Conservation (phyloP, 352 stramenopile genomes). For the Phytopythium helicoides region DNA sequence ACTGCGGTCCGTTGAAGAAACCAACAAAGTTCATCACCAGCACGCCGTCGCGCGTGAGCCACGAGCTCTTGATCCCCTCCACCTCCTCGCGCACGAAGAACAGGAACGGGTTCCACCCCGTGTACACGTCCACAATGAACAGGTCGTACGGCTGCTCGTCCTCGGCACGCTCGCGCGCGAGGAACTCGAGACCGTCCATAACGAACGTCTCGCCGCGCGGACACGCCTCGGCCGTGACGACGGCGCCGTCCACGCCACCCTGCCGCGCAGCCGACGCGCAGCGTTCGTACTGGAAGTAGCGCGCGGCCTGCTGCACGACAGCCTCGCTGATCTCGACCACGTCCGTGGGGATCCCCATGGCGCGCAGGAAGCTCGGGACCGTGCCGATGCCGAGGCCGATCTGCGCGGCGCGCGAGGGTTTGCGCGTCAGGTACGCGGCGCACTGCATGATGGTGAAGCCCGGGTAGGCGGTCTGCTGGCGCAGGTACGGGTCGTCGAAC, state of each 20-base stretch:
- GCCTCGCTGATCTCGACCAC: slow-evolving; percentile 75
- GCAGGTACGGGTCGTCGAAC: slow-evolving; percentile 62
- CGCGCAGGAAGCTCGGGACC: slow-evolving; percentile 62
- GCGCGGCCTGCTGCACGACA: slow-evolving; percentile 56
- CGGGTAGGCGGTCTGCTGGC: slow-evolving; percentile 64
- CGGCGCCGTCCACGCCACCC: slow-evolving; percentile 13
- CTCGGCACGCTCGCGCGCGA: slow-evolving; percentile 20
- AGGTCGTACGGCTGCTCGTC: slow-evolving; percentile 38
- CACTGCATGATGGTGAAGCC: slow-evolving; percentile 85
- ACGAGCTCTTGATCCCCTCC: slow-evolving; percentile 40
- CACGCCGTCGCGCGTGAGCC: slow-evolving; percentile 55
- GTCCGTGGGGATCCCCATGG: slow-evolving; percentile 61
- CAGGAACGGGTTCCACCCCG: slow-evolving; percentile 63
- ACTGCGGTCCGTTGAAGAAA: slow-evolving; percentile 47
- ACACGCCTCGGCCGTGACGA: slow-evolving; percentile 15
- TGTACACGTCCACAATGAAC: slow-evolving; percentile 72
- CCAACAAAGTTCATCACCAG: slow-evolving; percentile 82
- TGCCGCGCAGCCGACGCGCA: slow-evolving; percentile 29
- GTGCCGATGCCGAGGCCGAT: slow-evolving; percentile 73
- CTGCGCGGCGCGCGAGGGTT: slow-evolving; percentile 44
- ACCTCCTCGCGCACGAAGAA: slow-evolving; percentile 73
- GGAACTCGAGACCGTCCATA: slow-evolving; percentile 63
- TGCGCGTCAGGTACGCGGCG: slow-evolving; percentile 44
- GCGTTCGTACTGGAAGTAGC: slow-evolving; percentile 71
- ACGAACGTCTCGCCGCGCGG: slow-evolving; percentile 52